These are phyloP conservation scores for Wolfiporia cocos DNA, from an alignment of 1,284 basidiomycete genomes.

Conservation along the genomic window DNA sequence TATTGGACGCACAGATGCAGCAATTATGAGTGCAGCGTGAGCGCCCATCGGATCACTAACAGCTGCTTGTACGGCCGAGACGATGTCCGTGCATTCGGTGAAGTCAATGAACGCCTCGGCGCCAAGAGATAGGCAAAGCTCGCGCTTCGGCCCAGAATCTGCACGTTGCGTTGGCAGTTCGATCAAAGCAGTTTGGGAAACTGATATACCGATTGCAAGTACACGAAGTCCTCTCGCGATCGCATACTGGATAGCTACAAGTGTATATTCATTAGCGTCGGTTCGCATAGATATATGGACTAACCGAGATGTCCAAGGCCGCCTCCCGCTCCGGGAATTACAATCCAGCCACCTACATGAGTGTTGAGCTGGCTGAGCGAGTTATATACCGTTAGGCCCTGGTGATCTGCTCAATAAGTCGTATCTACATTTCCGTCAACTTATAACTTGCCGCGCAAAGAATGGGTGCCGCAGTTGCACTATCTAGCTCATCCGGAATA, in stretches of 20 bases:
- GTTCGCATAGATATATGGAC: not conserved
- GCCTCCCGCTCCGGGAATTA: slow-evolving; percentile 68
- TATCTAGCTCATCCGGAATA: slow-evolving; percentile 62
- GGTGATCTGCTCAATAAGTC: not conserved
- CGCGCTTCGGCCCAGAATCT: slow-evolving; percentile 68
- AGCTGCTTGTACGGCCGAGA: slow-evolving; percentile 45
- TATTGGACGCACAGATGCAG: slow-evolving; percentile 24
- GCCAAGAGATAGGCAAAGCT: slow-evolving; percentile 53
- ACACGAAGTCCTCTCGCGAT: slow-evolving; percentile 59
- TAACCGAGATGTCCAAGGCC: no score
- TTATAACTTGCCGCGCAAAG: slow-evolving; percentile 66
- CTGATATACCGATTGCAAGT: slow-evolving; percentile 52
- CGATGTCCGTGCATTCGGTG: slow-evolving; percentile 42
- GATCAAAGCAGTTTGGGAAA: no score
- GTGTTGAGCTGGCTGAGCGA: slow-evolving; percentile 54
- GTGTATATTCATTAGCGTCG: not conserved
- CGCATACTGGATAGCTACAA: slow-evolving; percentile 60
- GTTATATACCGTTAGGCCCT: slow-evolving; percentile 67
- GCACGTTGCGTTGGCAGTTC: no score
- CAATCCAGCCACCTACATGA: slow-evolving; percentile 59
- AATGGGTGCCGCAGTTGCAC: slow-evolving; percentile 70
- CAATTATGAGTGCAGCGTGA: slow-evolving; percentile 57
- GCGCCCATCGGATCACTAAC: slow-evolving; percentile 62
- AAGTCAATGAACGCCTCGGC: slow-evolving; percentile 73
- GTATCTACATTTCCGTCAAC: not conserved